Evolutionary conservation across 2,329 filamentous ascomycete genomes (phyloP).

Genomic region (Gaeumannomyces tritici): DNA sequence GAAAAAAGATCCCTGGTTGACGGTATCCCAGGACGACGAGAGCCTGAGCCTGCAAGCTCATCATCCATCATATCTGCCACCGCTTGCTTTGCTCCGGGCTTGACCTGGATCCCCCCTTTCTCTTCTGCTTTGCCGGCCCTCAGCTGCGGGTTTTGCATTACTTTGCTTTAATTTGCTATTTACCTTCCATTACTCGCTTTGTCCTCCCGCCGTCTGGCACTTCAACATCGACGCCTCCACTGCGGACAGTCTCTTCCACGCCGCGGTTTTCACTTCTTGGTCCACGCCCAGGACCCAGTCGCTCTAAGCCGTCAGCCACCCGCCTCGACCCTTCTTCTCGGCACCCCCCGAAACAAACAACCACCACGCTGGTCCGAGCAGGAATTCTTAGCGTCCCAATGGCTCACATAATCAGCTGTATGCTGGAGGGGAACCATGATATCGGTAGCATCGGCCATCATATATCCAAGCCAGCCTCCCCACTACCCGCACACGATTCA

Average conservation of each 20-base stretch:
- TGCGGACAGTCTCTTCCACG: background rate
- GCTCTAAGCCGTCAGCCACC: background rate
- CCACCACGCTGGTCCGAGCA: background rate
- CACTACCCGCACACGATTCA: conserved; percentile 32
- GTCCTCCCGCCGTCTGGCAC: background rate
- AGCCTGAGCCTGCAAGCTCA: background rate
- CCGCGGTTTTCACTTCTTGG: background rate
- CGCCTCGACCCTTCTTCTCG: background rate
- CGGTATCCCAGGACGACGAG: background rate
- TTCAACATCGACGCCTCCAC: background rate
- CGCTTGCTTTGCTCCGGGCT: background rate
- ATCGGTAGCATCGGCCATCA: conserved; percentile 28
- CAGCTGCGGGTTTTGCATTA: background rate
- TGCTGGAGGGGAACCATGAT: conserved; percentile 37
- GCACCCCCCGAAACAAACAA: background rate
- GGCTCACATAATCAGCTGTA: conserved; percentile 54
- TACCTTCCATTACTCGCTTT: background rate
- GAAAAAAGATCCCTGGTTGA: background rate
- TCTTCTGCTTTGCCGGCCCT: background rate
- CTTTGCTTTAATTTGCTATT: background rate
- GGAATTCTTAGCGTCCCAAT: conserved; percentile 25
- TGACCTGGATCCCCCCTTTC: background rate
- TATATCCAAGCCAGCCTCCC: conserved; percentile 41
- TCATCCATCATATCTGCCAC: background rate
- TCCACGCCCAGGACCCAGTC: background rate